Evolutionary conservation across 2,329 filamentous ascomycete genomes (phyloP).

Genomic region (Exserohilum turcica): DNA sequence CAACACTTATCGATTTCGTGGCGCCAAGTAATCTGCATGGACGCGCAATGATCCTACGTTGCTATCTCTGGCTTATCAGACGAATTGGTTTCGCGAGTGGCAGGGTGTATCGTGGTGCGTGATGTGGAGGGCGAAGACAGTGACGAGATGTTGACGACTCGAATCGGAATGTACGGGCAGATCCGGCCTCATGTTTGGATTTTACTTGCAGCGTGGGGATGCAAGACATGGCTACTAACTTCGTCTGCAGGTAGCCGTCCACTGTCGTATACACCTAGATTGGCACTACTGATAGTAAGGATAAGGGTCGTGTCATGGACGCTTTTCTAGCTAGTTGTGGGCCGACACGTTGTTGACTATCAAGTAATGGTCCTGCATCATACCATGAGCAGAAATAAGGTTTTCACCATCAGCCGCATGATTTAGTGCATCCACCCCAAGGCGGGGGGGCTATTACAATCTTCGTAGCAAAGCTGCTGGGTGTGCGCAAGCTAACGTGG

Average conservation of each 20-base stretch:
- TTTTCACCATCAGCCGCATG: slow-evolving; percentile 30
- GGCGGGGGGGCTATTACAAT: slow-evolving; percentile 18
- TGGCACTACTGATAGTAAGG: slow-evolving; percentile 42
- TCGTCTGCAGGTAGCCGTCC: slow-evolving; percentile 54
- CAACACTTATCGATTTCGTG: slow-evolving; percentile 45
- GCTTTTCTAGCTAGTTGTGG: slow-evolving; percentile 46
- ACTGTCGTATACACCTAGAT: slow-evolving; percentile 40
- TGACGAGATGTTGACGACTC: slow-evolving; percentile 48
- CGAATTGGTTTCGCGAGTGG: slow-evolving; percentile 38
- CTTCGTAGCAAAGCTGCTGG: slow-evolving; percentile 19
- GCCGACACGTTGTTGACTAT: slow-evolving; percentile 24
- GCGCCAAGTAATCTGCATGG: slow-evolving; percentile 36
- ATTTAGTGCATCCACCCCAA: neutral
- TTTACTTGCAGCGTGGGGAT: slow-evolving; percentile 53
- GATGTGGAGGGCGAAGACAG: slow-evolving; percentile 42
- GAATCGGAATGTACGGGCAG: slow-evolving; percentile 56
- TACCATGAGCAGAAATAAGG: slow-evolving; percentile 44
- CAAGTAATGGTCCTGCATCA: slow-evolving; percentile 35
- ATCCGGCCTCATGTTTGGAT: slow-evolving; percentile 52
- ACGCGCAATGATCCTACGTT: slow-evolving; percentile 53
- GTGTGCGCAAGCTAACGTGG: slow-evolving; percentile 20
- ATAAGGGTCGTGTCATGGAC: slow-evolving; percentile 51
- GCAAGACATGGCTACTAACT: slow-evolving; percentile 49
- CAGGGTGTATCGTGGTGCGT: slow-evolving; percentile 36
- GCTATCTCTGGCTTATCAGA: slow-evolving; percentile 56